Evolutionary conservation across 1,139 yeast genomes (phyloP).

Genomic region (Zygoascus meyerae): DNA sequence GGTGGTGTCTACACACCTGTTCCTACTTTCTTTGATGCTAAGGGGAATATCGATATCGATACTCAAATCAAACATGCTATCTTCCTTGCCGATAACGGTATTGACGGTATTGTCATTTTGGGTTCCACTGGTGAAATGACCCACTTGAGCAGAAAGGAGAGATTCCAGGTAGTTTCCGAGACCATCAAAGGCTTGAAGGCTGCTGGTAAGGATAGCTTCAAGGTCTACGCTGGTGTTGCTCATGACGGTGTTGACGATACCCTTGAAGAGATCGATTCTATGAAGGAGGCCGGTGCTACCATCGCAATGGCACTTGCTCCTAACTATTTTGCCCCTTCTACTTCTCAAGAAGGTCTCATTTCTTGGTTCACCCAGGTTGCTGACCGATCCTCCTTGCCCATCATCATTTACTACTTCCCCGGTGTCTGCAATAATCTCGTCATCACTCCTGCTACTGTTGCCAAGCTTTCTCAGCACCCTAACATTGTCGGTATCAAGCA

Average conservation of each 20-base stretch:
- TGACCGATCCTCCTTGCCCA: constrained; percentile 41
- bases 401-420: constrained; percentile 47
- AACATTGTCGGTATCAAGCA: constrained; percentile 47
- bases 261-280: constrained; percentile 34
- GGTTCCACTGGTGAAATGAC: constrained; percentile 50
- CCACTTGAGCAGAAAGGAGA: constrained; percentile 42
- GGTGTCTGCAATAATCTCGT: constrained; percentile 43
- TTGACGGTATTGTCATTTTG: constrained; percentile 43
- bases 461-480: constrained; percentile 35
- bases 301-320: constrained; percentile 45
- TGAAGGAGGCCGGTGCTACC: constrained; percentile 41
- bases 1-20: constrained; percentile 45
- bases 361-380: constrained; percentile 44
- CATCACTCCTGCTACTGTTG: constrained; percentile 36
- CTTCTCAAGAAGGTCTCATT: constrained; percentile 41
- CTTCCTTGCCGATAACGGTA: constrained; percentile 39
- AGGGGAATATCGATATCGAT: constrained; percentile 36
- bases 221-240: constrained; percentile 44
- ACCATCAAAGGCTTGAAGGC: constrained; percentile 35
- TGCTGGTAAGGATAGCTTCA: constrained; percentile 33
- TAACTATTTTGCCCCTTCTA: constrained; percentile 42
- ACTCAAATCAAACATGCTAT: constrained; percentile 42
- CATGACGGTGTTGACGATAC: constrained; percentile 41
- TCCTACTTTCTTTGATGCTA: constrained; percentile 45
- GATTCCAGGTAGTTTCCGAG: constrained; percentile 34